Evolutionary conservation across 176 grass and related monocot genomes (phyloP), one percentile per base, ranked within the genome.

Genomic region (Poa annua): DNA sequence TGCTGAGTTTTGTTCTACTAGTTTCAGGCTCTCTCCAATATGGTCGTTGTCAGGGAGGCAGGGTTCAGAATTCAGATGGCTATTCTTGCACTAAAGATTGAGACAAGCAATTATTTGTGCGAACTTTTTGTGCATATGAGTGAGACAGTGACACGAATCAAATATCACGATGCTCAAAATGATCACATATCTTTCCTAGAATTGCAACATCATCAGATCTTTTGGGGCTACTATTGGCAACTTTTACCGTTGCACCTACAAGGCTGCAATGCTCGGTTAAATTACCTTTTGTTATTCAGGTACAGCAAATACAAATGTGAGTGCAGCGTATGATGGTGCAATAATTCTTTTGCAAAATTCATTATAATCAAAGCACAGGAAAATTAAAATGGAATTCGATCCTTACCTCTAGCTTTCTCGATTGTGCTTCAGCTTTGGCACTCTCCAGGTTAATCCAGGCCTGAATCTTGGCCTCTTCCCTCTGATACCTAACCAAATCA

Each of bases 381-480:
- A 75, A 22, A 59, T 5, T 49, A 59, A 69, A 38, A 57, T 50
- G 44, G 1, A 1, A 24, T 85, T 73, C 8, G 7, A 50, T 32
- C 10, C 42, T 32, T 88, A 96, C 97, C 97, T 99, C 97, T 63
- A 99, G 70, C 79, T 99, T 99, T 90, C 91, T 96, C 13, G 97
- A 99, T 15, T 94, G 87, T 76, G 97, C 93, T 99, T 99, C 93
- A 47, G 93, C 93, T 83, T 96, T 99, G 56, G 97, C 97, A 68
- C 85, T 90, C 82, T 99, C 92, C 67, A 99, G 91, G 83, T 96
- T 99, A 65, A 99, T 80, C 97, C 93, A 99, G 34, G 97, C 97
- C 68, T 90, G 91, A 78, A 99, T 94, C 79, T 96, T 96, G 39
- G 97, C 97, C 74, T 94, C 97, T 86, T 99, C 97, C 80, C 93